These are phyloP conservation scores for Pestalotiopsis sp. DNA, from an alignment of 2,329 filamentous ascomycete genomes.

Conservation along the genomic window DNA sequence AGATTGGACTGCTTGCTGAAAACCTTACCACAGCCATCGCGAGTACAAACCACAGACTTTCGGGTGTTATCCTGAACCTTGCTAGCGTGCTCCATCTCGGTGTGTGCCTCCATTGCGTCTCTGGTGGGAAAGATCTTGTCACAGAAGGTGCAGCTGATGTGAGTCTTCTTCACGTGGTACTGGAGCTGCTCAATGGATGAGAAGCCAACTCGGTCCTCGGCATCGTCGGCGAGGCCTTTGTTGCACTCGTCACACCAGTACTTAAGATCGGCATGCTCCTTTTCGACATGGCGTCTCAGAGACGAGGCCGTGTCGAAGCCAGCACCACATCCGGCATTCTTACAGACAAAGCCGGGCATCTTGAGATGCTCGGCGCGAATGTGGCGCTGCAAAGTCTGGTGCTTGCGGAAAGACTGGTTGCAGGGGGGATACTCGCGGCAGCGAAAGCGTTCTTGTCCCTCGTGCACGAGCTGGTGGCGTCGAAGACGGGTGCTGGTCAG, in stretches of 20 bases:
- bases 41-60: slow-evolving; percentile 68
- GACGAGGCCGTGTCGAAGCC: slow-evolving; percentile 75
- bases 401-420: slow-evolving; percentile 81
- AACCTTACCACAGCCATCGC: slow-evolving; percentile 69
- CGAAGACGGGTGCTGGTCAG: slow-evolving; percentile 77
- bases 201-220: slow-evolving; percentile 60
- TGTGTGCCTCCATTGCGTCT: slow-evolving; percentile 72
- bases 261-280: slow-evolving; percentile 68
- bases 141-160: slow-evolving; percentile 78
- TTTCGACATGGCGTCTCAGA: slow-evolving; percentile 71
- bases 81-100: slow-evolving; percentile 75
- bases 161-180: slow-evolving; percentile 71
- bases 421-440: slow-evolving; percentile 74
- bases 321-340: slow-evolving; percentile 59
- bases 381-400: slow-evolving; percentile 83
- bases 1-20: slow-evolving; percentile 88
- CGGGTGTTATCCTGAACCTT: slow-evolving; percentile 59
- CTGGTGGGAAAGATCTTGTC: slow-evolving; percentile 67
- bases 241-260: slow-evolving; percentile 80
- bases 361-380: slow-evolving; percentile 76
- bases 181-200: slow-evolving; percentile 72
- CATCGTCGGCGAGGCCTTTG: slow-evolving; percentile 39
- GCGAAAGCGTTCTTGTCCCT: slow-evolving; percentile 73
- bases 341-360: slow-evolving; percentile 72
- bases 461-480: slow-evolving; percentile 77